A percentile compares a stretch with the other conserved stretches of the same genome.
Conservation (phyloP, 345 rosid species). For the Eucalyptus brandiana region DNA sequence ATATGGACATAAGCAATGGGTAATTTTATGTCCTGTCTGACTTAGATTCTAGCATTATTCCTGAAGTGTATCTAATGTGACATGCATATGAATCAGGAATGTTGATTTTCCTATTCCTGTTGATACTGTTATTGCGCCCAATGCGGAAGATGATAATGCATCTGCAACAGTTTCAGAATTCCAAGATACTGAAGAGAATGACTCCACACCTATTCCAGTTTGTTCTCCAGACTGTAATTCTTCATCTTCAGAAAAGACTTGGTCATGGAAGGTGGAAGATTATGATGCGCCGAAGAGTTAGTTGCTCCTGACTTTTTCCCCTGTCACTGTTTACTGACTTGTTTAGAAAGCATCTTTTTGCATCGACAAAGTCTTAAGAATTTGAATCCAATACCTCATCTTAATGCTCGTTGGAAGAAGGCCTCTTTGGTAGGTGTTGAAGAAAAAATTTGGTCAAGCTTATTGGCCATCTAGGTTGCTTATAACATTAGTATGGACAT, state of each 20-base stretch:
- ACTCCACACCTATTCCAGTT: conserved; percentile 8
- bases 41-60: neutral
- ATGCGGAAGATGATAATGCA: conserved; percentile 20
- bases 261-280: conserved; percentile 49
- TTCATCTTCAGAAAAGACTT: conserved; percentile 21
- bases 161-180: conserved; percentile 6
- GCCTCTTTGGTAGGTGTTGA: neutral
- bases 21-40: conserved; percentile 7
- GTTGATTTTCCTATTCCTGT: conserved; percentile 13
- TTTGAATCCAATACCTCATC: neutral
- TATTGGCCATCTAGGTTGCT: neutral
- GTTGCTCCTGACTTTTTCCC: neutral
- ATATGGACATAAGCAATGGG: conserved; percentile 34
- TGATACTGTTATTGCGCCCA: conserved; percentile 18
- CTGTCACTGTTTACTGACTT: neutral
- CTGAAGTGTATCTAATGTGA: neutral
- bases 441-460: neutral
- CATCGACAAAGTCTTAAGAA: neutral
- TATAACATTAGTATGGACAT: neutral
- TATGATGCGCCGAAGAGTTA: conserved; percentile 68
- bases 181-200: conserved; percentile 15
- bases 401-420: neutral
- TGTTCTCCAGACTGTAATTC: neutral
- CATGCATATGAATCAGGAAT: conserved; percentile 31
- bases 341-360: neutral